Evolutionary conservation across 495 filamentous ascomycete genomes (phyloP).

Genomic region (Daldinia loculata): DNA sequence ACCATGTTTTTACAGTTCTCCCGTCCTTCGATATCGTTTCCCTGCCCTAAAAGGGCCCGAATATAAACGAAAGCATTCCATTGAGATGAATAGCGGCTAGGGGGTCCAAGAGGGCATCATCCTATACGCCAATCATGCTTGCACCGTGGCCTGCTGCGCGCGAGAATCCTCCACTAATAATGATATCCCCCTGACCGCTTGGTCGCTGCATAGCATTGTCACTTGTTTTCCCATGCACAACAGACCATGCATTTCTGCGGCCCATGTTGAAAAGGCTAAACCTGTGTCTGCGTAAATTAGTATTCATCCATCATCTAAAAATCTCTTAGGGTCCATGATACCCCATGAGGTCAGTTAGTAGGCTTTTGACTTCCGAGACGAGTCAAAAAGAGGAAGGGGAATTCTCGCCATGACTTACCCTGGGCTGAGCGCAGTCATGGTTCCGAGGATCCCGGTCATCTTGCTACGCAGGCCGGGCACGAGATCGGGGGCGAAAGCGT

Average conservation of each 20-base stretch:
- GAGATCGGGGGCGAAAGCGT: constrained; percentile 57
- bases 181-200: constrained; percentile 37
- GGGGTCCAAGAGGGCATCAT: constrained; percentile 46
- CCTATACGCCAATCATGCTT: constrained; percentile 46
- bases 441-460: constrained; percentile 56
- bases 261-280: constrained; percentile 18
- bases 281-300: neutral
- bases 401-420: neutral
- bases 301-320: neutral
- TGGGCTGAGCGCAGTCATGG: constrained; percentile 57
- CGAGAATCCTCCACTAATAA: constrained; percentile 51
- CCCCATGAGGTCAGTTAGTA: neutral
- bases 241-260: constrained; percentile 40
- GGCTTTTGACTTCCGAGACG: neutral
- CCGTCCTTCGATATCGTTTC: neutral
- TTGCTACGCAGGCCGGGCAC: constrained; percentile 55
- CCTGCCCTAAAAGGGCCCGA: constrained; percentile 21
- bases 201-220: constrained; percentile 53
- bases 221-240: constrained; percentile 47
- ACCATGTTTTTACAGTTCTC: constrained; percentile 47
- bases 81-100: constrained; percentile 39
- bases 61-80: constrained; percentile 38
- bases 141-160: constrained; percentile 42
- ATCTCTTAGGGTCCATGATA: neutral
- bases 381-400: neutral